Evolutionary conservation across 176 grass and related monocot genomes (phyloP).

Genomic region (Carex pumila): DNA sequence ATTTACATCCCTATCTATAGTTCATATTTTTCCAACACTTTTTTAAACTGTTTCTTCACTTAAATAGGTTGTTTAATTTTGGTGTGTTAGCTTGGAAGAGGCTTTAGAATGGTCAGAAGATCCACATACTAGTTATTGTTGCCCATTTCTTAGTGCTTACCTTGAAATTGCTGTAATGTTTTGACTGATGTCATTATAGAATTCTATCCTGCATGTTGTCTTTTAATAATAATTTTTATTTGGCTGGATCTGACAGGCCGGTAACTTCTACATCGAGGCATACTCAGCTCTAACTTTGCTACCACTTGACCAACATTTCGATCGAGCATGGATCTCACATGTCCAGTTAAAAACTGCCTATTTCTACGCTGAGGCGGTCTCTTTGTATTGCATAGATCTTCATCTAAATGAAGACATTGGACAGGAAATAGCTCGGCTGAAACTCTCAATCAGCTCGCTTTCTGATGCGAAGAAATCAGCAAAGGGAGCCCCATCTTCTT

Average conservation of each 20-base stretch:
- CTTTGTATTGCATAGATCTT: conserved; percentile 28
- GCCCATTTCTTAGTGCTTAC: background rate
- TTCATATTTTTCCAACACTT: no score
- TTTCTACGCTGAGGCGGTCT: conserved; percentile 25
- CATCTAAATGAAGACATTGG: conserved; percentile 34
- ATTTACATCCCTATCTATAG: no score
- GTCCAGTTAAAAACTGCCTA: conserved; percentile 61
- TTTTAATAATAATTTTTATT: background rate
- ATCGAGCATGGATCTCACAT: conserved; percentile 66
- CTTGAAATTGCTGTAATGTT: background rate
- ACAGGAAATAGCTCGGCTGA: conserved; percentile 35
- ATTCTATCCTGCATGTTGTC: background rate
- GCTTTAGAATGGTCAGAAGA: background rate
- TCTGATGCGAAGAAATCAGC: conserved; percentile 26
- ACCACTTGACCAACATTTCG: conserved; percentile 60
- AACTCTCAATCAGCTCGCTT: conserved; percentile 20
- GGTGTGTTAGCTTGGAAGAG: background rate
- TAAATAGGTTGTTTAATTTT: background rate
- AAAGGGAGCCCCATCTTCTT: conserved; percentile 22
- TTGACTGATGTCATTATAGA: no score
- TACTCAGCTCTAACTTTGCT: conserved; percentile 34
- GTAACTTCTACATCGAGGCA: conserved; percentile 63
- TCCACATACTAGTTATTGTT: background rate
- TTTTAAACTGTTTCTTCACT: background rate
- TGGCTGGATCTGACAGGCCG: conserved; percentile 46